phyloP scores from a whole-genome alignment of 2,329 filamentous ascomycete species.

The Zymoseptoria pseudotritici region DNA sequence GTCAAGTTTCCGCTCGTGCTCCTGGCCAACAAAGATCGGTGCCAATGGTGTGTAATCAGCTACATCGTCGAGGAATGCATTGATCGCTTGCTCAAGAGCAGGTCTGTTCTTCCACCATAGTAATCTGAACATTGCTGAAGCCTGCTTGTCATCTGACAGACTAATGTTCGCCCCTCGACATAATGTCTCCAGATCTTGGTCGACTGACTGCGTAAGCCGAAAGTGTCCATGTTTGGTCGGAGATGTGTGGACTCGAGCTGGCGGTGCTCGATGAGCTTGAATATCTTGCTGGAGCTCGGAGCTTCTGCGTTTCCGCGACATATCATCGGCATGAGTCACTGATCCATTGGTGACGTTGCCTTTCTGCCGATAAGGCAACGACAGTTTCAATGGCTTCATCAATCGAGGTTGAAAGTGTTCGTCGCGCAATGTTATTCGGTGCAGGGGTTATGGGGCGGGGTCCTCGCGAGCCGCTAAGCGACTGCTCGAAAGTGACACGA shows the following conservation, averaged over 20 bases:
- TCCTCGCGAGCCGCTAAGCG: background rate
- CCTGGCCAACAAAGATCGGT: background rate
- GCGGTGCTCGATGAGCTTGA: background rate
- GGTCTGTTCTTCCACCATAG: conserved; percentile 6
- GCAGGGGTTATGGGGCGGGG: background rate
- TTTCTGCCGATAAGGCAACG: background rate
- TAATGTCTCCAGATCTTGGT: conserved; percentile 1
- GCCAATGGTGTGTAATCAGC: background rate
- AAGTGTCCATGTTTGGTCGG: background rate
- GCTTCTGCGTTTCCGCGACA: background rate
- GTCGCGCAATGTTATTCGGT: background rate
- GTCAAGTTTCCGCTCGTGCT: background rate
- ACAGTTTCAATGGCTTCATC: background rate
- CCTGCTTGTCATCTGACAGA: background rate
- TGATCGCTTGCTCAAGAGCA: conserved; percentile 1
- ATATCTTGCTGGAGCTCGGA: background rate
- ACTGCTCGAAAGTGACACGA: background rate
- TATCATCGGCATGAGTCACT: background rate
- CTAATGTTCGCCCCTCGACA: conserved; percentile 1
- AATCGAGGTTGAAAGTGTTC: background rate
- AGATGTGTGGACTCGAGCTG: background rate
- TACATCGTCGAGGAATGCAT: conserved; percentile 1
- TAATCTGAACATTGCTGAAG: background rate
- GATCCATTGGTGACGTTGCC: background rate
- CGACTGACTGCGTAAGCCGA: background rate